Evolutionary conservation across 2,329 filamentous ascomycete genomes (phyloP).

Genomic region (Microcyclospora pomicola): DNA sequence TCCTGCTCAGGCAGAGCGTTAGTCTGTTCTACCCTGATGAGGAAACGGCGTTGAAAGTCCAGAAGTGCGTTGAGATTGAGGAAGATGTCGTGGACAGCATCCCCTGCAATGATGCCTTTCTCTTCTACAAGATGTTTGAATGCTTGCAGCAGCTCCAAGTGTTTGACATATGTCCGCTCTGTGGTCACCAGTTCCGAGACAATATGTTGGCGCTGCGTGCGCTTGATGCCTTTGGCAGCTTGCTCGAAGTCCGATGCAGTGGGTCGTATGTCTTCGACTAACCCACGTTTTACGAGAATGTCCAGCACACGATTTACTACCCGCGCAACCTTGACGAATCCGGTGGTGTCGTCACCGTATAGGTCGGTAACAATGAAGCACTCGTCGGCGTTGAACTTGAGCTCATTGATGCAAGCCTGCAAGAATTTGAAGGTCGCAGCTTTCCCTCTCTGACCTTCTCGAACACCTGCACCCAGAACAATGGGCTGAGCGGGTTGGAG

Average conservation of each 20-base stretch:
- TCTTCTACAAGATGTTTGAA: conserved; percentile 84
- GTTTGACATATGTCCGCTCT: conserved; percentile 94
- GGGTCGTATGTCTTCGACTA: conserved; percentile 44
- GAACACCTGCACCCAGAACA: conserved; percentile 30
- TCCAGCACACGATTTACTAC: conserved; percentile 89
- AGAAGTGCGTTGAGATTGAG: conserved; percentile 89
- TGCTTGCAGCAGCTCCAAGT: conserved; percentile 84
- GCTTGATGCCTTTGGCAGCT: conserved; percentile 33
- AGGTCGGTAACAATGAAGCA: conserved; percentile 88
- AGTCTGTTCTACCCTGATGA: conserved; percentile 91
- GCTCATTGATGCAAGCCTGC: conserved; percentile 70
- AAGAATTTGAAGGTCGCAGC: conserved; percentile 86
- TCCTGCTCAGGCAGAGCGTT: conserved; percentile 63
- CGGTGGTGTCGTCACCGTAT: conserved; percentile 86
- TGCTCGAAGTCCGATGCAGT: conserved; percentile 44
- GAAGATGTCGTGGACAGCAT: conserved; percentile 88
- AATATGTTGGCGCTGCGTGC: conserved; percentile 71
- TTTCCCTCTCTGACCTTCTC: conserved; percentile 67
- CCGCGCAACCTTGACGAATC: conserved; percentile 91
- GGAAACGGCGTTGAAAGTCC: conserved; percentile 86
- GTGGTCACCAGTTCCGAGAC: conserved; percentile 86
- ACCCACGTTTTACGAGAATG: conserved; percentile 62
- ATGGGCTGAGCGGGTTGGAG: conserved; percentile 58
- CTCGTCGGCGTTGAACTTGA: conserved; percentile 65
- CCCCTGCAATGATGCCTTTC: conserved; percentile 74